A percentile compares a stretch with the other conserved stretches of the same genome.
Conservation (phyloP, 225 moss, liverwort and hornwort genomes). For the Pleurozium schreberi region DNA sequence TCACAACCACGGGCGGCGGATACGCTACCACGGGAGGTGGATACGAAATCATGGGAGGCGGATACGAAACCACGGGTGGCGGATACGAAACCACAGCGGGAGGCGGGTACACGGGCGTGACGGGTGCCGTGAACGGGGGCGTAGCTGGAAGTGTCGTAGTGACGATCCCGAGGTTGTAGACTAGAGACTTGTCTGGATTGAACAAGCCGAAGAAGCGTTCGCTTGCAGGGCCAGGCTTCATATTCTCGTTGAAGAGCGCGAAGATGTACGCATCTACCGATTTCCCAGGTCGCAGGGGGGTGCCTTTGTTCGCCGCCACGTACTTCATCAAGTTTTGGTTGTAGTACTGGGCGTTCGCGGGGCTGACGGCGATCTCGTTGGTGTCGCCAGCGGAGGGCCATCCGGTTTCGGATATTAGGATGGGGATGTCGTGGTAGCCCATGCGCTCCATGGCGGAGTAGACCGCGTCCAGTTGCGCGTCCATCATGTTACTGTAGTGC, state of each 20-base stretch:
- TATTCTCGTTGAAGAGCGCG: constrained; percentile 74
- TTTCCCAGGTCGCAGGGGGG: constrained; percentile 36
- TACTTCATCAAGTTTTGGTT: constrained; percentile 59
- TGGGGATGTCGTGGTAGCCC: constrained; percentile 55
- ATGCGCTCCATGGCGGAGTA: constrained; percentile 75
- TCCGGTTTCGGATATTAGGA: constrained; percentile 63
- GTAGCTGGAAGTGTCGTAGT: background rate
- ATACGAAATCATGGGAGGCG: background rate
- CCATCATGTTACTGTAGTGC: constrained; percentile 56
- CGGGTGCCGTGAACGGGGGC: background rate
- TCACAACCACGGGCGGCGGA: background rate
- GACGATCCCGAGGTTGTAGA: constrained; percentile 62
- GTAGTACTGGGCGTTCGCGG: constrained; percentile 56
- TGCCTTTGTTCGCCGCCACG: constrained; percentile 29
- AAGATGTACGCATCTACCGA: constrained; percentile 54
- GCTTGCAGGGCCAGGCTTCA: constrained; percentile 61
- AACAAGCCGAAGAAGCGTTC: constrained; percentile 80
- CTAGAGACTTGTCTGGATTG: constrained; percentile 28
- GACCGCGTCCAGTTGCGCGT: constrained; percentile 76
- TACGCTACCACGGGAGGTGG: background rate
- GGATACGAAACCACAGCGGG: background rate
- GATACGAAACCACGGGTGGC: background rate
- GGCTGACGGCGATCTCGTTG: constrained; percentile 27
- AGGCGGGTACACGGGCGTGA: background rate
- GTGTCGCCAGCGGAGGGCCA: constrained; percentile 75